Conservation (phyloP, 495 filamentous ascomycete genomes). For the Glutinoglossum americanum region DNA sequence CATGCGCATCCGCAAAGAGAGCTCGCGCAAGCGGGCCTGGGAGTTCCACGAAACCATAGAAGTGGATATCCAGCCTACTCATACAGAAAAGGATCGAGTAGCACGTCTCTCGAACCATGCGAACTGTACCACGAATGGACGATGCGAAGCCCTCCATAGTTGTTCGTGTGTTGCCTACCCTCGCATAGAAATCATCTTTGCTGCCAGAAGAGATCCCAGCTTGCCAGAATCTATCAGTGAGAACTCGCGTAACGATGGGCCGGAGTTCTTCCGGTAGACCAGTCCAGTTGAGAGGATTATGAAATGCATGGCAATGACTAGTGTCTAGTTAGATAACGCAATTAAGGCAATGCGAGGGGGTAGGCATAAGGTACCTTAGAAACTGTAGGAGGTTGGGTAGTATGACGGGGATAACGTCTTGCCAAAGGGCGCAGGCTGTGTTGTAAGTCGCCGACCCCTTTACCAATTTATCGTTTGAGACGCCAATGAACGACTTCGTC, state of each 20-base stretch:
- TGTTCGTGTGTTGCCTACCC: slow-evolving; percentile 65
- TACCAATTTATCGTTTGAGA: slow-evolving; percentile 73
- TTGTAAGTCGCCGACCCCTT: slow-evolving; percentile 42
- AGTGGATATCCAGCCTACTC: slow-evolving; percentile 64
- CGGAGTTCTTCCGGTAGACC: slow-evolving; percentile 58
- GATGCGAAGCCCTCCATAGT: slow-evolving; percentile 90
- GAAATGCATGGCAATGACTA: slow-evolving; percentile 82
- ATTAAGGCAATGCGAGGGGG: not conserved
- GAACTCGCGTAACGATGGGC: slow-evolving; percentile 52
- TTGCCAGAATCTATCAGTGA: slow-evolving; percentile 98
- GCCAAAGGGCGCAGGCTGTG: slow-evolving; percentile 59
- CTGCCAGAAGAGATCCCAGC: slow-evolving; percentile 88
- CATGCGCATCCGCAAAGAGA: slow-evolving; percentile 61
- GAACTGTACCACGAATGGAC: slow-evolving; percentile 65
- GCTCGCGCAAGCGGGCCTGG: slow-evolving; percentile 67
- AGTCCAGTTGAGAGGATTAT: slow-evolving; percentile 69
- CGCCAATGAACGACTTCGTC: slow-evolving; percentile 75
- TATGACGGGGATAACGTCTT: slow-evolving; percentile 58
- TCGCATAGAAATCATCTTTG: slow-evolving; percentile 87
- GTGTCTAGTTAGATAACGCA: not conserved
- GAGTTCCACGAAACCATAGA: slow-evolving; percentile 73
- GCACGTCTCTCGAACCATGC: slow-evolving; percentile 74
- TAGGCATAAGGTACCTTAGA: slow-evolving; percentile 33
- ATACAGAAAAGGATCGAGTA: slow-evolving; percentile 90
- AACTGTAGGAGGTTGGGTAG: slow-evolving; percentile 74